Evolutionary conservation across 2,329 filamentous ascomycete genomes (phyloP).

Genomic region (Capronia epimyces): DNA sequence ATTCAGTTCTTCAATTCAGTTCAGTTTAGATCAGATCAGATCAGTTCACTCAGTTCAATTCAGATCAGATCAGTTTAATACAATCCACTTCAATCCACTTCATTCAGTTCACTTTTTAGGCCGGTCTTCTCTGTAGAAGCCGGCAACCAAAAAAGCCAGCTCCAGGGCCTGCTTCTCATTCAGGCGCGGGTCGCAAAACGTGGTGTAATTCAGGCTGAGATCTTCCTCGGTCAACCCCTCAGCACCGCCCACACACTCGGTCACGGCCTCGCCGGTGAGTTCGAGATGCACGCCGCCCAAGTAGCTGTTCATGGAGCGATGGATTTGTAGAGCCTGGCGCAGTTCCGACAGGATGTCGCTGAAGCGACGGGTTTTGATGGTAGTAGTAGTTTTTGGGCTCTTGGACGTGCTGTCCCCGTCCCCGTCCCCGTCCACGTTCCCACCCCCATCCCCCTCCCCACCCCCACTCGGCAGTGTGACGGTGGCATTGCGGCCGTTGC

Average conservation of each 20-base stretch:
- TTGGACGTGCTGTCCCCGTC: background rate
- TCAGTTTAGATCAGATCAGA: no score
- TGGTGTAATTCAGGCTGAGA: constrained; percentile 84
- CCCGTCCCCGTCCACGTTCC: no score
- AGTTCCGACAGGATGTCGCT: constrained; percentile 84
- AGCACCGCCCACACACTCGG: constrained; percentile 88
- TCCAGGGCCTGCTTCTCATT: constrained; percentile 98
- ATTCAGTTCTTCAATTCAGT: no score
- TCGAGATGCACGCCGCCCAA: constrained; percentile 93
- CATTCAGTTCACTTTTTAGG: background rate
- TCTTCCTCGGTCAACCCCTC: constrained; percentile 84
- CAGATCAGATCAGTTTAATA: no score
- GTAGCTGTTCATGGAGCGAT: constrained; percentile 76
- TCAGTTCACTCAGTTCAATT: no score
- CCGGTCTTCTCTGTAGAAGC: constrained; percentile 58
- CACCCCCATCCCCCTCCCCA: no score
- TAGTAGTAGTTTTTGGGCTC: constrained; percentile 49
- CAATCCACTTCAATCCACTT: no score
- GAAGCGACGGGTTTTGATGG: constrained; percentile 91
- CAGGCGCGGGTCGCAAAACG: constrained; percentile 87
- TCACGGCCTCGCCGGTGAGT: constrained; percentile 91
- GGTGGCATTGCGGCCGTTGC: constrained; percentile 54
- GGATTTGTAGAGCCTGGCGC: constrained; percentile 73
- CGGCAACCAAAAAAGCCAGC: constrained; percentile 86
- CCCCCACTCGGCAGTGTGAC: constrained; percentile 39